Percentiles rank a stretch among this genome's conserved stretches.
Evolutionary conservation across 257 asterid genomes (phyloP).

Genomic region (Cruciata laevipes): DNA sequence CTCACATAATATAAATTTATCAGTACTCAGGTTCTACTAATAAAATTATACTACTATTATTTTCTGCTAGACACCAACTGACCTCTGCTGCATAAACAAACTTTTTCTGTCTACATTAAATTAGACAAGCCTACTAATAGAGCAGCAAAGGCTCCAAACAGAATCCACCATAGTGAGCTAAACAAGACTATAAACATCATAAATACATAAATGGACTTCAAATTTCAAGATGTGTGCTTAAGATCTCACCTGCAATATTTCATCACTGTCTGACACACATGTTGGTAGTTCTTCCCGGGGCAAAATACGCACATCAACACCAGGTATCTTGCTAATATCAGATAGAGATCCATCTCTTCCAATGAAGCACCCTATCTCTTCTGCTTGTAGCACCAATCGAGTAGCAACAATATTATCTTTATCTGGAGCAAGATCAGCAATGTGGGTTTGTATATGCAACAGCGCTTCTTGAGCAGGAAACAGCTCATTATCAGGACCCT

Average conservation of each 20-base stretch:
- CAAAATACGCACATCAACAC: conserved; percentile 56
- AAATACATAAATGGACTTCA: not conserved
- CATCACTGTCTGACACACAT: conserved; percentile 52
- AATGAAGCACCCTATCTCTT: conserved; percentile 57
- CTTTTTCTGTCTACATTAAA: not conserved
- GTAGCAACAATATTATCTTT: conserved; percentile 73
- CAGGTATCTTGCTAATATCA: conserved; percentile 51
- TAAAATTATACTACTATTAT: not conserved
- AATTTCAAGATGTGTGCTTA: conserved; percentile 5
- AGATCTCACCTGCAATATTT: conserved; percentile 65
- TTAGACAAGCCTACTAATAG: not conserved
- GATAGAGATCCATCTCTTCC: conserved; percentile 36
- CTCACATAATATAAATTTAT: not conserved
- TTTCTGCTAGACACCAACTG: not conserved
- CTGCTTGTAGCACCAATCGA: conserved; percentile 66
- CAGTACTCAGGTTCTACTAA: not conserved
- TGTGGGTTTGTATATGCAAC: conserved; percentile 87
- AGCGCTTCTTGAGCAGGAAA: conserved; percentile 99
- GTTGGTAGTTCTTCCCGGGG: conserved; percentile 58
- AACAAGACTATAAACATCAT: not conserved
- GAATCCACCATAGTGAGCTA: not conserved
- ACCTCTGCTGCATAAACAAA: not conserved
- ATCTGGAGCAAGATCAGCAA: conserved; percentile 68
- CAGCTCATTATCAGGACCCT: conserved; percentile 95
- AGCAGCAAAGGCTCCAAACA: not conserved